phyloP scores from a whole-genome alignment of 768 basidiomycete species.

The Auricularia heimuer region DNA sequence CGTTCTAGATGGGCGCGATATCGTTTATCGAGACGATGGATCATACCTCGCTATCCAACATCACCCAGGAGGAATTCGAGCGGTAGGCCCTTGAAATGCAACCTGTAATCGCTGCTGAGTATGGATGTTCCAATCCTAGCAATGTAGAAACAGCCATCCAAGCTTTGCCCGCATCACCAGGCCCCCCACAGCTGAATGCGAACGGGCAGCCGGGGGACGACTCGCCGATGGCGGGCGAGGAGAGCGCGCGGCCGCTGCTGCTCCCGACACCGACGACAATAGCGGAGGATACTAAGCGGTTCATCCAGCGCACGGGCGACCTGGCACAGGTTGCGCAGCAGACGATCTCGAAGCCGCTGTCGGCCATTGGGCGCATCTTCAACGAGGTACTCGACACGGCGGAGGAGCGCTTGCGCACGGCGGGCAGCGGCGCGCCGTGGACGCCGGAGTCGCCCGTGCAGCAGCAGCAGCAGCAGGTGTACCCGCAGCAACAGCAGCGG shows the following conservation, averaged over 20 bases:
- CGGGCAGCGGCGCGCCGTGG: background rate
- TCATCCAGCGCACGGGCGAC: conserved; percentile 85
- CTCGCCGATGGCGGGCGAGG: conserved; percentile 65
- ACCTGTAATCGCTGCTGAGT: conserved; percentile 6
- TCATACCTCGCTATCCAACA: conserved; percentile 86
- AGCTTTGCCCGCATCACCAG: conserved; percentile 28
- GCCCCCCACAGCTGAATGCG: conserved; percentile 19
- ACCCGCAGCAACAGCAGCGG: background rate
- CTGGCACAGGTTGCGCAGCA: conserved; percentile 16
- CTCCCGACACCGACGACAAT: conserved; percentile 41
- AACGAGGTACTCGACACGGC: conserved; percentile 70
- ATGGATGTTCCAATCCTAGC: conserved; percentile 15
- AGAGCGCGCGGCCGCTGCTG: conserved; percentile 73
- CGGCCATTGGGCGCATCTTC: conserved; percentile 79
- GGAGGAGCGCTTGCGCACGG: conserved; percentile 41
- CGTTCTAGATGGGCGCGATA: conserved; percentile 79
- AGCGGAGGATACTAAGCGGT: conserved; percentile 64
- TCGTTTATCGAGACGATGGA: conserved; percentile 99
- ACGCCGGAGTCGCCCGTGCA: background rate
- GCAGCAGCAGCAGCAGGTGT: background rate
- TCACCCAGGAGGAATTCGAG: conserved; percentile 90
- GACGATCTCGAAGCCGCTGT: conserved; percentile 83
- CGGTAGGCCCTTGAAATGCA: conserved; percentile 29
- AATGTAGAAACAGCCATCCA: conserved; percentile 57
- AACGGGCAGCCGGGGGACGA: conserved; percentile 11